Conservation (phyloP, 176 grass and related monocot genomes). For the Pharus latifolius region DNA sequence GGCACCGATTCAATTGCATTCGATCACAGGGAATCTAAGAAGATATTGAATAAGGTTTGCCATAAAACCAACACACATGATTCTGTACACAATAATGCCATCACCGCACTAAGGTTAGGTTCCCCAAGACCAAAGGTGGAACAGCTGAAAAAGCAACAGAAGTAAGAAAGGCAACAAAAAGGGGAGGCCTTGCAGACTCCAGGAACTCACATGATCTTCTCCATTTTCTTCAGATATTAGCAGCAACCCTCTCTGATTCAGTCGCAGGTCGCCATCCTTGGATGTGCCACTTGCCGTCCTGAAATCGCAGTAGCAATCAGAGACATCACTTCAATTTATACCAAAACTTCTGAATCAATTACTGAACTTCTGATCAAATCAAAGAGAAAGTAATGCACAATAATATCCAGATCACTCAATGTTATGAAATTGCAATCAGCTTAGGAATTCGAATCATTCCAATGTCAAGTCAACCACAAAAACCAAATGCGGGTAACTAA, state of each 20-base stretch:
- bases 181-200: not conserved
- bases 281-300: conserved; percentile 96
- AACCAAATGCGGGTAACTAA: not conserved
- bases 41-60: not conserved
- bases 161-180: not conserved
- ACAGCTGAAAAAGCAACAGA: not conserved
- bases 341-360: not conserved
- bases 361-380: not conserved
- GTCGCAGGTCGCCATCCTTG: conserved; percentile 74
- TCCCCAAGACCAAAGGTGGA: not conserved
- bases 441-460: not conserved
- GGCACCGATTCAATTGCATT: not conserved
- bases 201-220: conserved; percentile 30
- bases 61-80: not conserved
- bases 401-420: not conserved
- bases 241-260: conserved; percentile 69
- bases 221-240: conserved; percentile 56
- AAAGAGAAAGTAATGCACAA: not conserved
- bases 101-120: not conserved
- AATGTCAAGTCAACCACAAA: not conserved
- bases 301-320: not conserved
- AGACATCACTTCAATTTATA: not conserved
- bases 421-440: not conserved
- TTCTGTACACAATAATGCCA: not conserved
- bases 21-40: not conserved